Percentiles rank a stretch among this genome's conserved stretches.
phyloP scores from a whole-genome alignment of 495 filamentous ascomycete species.

The Jackrogersella minutella region DNA sequence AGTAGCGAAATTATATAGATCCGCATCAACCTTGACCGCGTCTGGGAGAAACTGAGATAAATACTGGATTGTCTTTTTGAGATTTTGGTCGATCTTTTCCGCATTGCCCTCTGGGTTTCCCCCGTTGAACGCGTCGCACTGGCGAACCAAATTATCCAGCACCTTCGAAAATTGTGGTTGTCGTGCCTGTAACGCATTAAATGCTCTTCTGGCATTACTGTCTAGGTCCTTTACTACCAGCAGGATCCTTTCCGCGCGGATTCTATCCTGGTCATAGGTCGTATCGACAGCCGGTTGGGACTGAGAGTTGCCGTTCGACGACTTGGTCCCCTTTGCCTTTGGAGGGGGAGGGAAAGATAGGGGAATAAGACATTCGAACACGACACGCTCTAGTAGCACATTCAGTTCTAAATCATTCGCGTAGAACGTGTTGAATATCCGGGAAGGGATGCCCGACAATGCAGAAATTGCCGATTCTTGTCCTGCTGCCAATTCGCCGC shows the following conservation, averaged over 20 bases:
- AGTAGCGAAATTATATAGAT: slow-evolving; percentile 91
- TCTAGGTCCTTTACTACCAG: slow-evolving; percentile 82
- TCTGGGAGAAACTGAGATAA: slow-evolving; percentile 80
- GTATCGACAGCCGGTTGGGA: slow-evolving; percentile 53
- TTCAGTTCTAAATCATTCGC: slow-evolving; percentile 90
- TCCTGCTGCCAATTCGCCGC: slow-evolving; percentile 83
- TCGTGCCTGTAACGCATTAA: slow-evolving; percentile 83
- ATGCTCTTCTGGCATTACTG: slow-evolving; percentile 79
- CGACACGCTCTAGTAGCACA: slow-evolving; percentile 80
- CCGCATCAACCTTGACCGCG: slow-evolving; percentile 65
- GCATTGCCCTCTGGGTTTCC: slow-evolving; percentile 80
- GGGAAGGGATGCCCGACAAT: slow-evolving; percentile 80
- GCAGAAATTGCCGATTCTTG: slow-evolving; percentile 76
- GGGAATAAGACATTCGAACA: slow-evolving; percentile 86
- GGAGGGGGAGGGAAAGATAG: slow-evolving; percentile 84
- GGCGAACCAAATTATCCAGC: slow-evolving; percentile 73
- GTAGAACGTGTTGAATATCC: slow-evolving; percentile 87
- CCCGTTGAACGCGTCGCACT: slow-evolving; percentile 88
- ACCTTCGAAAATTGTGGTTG: slow-evolving; percentile 74
- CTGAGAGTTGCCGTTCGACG: slow-evolving; percentile 67
- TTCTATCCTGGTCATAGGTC: slow-evolving; percentile 76
- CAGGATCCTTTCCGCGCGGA: slow-evolving; percentile 85
- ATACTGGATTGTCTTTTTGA: slow-evolving; percentile 72
- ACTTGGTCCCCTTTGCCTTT: slow-evolving; percentile 65
- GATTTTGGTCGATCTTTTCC: slow-evolving; percentile 69